Base-by-base conservation (phyloP, 2,329 filamentous ascomycete genomes). In the Alternaria novae-zelandiae region DNA sequence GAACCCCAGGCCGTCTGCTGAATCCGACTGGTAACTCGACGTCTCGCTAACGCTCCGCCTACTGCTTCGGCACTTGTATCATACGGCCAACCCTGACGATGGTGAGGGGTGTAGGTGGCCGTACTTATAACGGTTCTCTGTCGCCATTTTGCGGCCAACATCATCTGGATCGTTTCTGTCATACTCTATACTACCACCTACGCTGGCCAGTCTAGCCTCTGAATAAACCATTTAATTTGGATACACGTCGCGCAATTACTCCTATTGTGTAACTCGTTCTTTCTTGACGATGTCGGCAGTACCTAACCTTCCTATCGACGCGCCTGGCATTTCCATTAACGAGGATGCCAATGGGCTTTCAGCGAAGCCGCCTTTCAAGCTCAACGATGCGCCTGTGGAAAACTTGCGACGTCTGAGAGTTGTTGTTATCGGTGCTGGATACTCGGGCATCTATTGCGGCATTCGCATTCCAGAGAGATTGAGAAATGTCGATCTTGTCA, bases 341-440 rank as follows among this genome's bases (percentile, higher is more conserved):
- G 63, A 49, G 11, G 32, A 36, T 10, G 53, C 47, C 7, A 70
- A 70, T 43, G 64, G 63, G 17, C 41, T 46, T n/a, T 17, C 13
- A 9, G 20, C 64, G 9, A 65, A 61, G 4, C 10, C 56, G 21
- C 13, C 70, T n/a, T 77, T 74, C 60, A 67, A 72, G 10, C 69
- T 83, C 3, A 76, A 78, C 53, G 78, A 83, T 56, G 63, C 65
- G 3, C 78, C 80, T 0, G 71, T 83, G n/a, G 82, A 84, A 56
- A 82, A 83, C 57, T 72, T 78, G 43, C 74, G 82, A 7, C 79
- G 74, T 5, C 70, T 84, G 23, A 82, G 76, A 53, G 80, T 83
- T 44, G 81, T 83, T 55, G 79, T 83, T 5, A 82, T 84, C 25
- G 81, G 81, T 28, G 81, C 81, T 41, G 81, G 81, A 1, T 83